These are phyloP conservation scores for Chaetomium tenue DNA, from an alignment of 495 filamentous ascomycete species.

Conservation along the genomic window DNA sequence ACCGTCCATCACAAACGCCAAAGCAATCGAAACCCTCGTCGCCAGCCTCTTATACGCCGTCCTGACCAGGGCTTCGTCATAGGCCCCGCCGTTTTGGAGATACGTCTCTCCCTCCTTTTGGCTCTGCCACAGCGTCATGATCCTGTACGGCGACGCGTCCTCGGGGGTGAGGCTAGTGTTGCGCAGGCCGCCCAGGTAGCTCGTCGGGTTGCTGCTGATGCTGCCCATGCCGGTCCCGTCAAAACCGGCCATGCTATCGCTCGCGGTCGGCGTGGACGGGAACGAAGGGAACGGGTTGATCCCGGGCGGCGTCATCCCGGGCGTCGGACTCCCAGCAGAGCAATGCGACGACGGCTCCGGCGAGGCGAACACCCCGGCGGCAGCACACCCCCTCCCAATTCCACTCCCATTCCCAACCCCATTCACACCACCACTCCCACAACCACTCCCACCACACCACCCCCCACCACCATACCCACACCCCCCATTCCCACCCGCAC, in stretches of 20 bases:
- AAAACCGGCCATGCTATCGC: neutral
- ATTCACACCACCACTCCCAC: too few species aligned
- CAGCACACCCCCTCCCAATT: too few species aligned
- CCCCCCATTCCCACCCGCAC: too few species aligned
- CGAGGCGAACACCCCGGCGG: too few species aligned
- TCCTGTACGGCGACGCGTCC: conserved; percentile 10
- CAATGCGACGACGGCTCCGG: neutral
- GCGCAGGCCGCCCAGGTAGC: conserved; percentile 4
- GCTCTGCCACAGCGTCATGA: conserved; percentile 24
- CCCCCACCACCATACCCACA: too few species aligned
- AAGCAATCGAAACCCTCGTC: conserved; percentile 22
- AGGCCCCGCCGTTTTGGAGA: conserved; percentile 10
- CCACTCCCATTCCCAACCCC: too few species aligned
- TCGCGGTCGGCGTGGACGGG: neutral
- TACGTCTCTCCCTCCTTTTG: conserved; percentile 27
- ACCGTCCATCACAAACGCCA: conserved; percentile 20
- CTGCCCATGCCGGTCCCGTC: neutral
- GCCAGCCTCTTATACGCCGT: conserved; percentile 21
- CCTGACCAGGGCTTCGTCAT: conserved; percentile 9
- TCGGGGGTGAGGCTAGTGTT: neutral
- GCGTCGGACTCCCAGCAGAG: neutral
- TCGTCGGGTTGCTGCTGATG: neutral
- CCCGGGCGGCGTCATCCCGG: neutral
- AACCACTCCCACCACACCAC: too few species aligned
- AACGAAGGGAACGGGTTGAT: neutral